Conservation (phyloP, 1,284 basidiomycete genomes). For the Ceratobasidium sp. region DNA sequence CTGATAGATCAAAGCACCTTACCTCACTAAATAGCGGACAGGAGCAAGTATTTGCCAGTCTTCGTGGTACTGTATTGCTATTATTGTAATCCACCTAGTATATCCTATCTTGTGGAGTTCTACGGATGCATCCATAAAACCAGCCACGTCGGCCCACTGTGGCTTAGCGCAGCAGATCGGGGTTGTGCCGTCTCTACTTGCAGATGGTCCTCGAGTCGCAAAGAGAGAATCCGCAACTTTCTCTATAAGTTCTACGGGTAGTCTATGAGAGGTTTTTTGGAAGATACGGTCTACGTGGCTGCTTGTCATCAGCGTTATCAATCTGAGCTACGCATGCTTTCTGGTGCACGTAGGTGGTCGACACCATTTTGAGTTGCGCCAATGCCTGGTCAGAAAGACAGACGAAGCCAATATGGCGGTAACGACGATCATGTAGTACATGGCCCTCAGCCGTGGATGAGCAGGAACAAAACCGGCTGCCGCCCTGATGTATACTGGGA, state of each 20-base stretch:
- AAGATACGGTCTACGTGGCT: too few species aligned
- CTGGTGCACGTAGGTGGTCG: too few species aligned
- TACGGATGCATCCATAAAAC: constrained; percentile 6
- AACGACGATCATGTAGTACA: too few species aligned
- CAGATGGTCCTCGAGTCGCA: not conserved
- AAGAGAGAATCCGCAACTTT: constrained; percentile 18
- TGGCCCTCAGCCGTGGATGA: too few species aligned
- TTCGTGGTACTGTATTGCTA: not conserved
- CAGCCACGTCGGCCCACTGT: constrained; percentile 2
- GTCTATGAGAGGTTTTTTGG: not conserved
- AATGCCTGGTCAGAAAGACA: too few species aligned
- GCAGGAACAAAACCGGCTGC: too few species aligned
- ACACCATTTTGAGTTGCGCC: too few species aligned
- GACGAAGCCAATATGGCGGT: too few species aligned
- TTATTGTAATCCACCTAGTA: constrained; percentile 12
- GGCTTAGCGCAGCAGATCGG: constrained; percentile 1
- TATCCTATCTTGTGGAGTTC: constrained; percentile 6
- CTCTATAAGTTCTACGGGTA: not conserved
- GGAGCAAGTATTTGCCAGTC: not conserved
- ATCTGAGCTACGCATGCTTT: too few species aligned
- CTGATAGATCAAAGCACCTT: too few species aligned
- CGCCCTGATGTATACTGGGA: too few species aligned
- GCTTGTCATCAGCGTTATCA: not conserved
- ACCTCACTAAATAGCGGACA: not conserved
- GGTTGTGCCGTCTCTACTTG: not conserved